A percentile compares a stretch with the other conserved stretches of the same genome.
Evolutionary conservation across 176 grass and related monocot genomes (phyloP).

Genomic region (Carex kokanica): DNA sequence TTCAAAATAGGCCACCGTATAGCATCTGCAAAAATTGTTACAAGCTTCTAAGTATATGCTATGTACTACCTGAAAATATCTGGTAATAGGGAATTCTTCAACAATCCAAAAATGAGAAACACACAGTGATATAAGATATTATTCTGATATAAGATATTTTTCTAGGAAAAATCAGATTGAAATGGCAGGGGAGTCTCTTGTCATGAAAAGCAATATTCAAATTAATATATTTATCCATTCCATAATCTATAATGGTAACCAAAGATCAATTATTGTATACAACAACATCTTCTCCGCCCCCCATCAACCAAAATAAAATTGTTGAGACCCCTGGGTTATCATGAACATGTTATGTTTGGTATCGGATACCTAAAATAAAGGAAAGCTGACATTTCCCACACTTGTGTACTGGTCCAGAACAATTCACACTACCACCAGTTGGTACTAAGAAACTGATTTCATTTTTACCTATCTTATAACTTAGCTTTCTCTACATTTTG

Average conservation of each 20-base stretch:
- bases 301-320: neutral
- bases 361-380: neutral
- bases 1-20: slow-evolving; percentile 75
- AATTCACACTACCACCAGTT: neutral
- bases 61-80: neutral
- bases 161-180: neutral
- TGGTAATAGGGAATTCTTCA: no score
- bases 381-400: neutral
- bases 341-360: neutral
- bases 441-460: neutral
- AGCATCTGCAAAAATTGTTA: slow-evolving; percentile 56
- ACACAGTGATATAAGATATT: neutral
- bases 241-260: neutral
- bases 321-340: neutral
- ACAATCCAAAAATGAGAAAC: neutral
- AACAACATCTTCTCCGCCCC: neutral
- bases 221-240: neutral
- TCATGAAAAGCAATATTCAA: neutral
- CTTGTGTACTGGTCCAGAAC: neutral
- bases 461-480: neutral
- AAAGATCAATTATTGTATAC: neutral
- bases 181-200: neutral
- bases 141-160: no score
- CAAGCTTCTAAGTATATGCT: neutral
- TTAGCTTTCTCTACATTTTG: neutral